Base-by-base conservation (phyloP, 177 flowering plant species). In the Vitis hybrid region DNA sequence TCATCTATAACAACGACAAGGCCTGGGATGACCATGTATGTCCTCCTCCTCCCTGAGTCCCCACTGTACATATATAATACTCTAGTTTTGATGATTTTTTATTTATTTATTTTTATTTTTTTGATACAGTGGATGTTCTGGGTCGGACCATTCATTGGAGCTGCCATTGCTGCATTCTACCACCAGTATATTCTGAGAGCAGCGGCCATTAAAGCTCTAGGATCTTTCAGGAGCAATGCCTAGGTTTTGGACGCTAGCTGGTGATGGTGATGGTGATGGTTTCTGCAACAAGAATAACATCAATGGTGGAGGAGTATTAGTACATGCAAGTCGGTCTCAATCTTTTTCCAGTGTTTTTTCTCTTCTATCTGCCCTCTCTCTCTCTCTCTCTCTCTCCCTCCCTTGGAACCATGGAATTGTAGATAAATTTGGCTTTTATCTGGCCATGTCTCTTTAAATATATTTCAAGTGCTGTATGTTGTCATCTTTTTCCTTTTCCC, bases 111-210 rank as follows among this genome's bases (percentile, higher is more conserved):
- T 11, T 15, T 10, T 40, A 21, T 14, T 48, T 55, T 55, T 61
- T 1, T 75, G 13, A 52, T 70, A 48, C 86, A 86, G 86, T 88
- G 92, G 92, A 86, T 88, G 9, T 88, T 88, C 74, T 88, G 91
- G 91, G 91, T 86, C 24, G 91, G 91, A 79, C 91, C 91, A 1
- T 80, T 88, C 68, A 35, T 84, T 66, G 92, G 92, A 67, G 92
- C 92, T 54, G 81, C 81, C 27, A 69, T 76, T 8, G 92, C 92
- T 59, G 88, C 90, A 14, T 69, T 81, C 68, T 88, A 88, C 81
- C 88, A 88, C 76, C 89, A 88, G 56, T 84, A 15, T 76, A 68
- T 88, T 21, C 87, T 88, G 7, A 83, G 92, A 73, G 92, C 92
- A 3, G 84, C 69, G 1, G 88, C 90, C 57, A 77, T 85, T 48